Evolutionary conservation across 2,329 filamentous ascomycete species (phyloP).

Genomic region (Cryphonectria radicalis): DNA sequence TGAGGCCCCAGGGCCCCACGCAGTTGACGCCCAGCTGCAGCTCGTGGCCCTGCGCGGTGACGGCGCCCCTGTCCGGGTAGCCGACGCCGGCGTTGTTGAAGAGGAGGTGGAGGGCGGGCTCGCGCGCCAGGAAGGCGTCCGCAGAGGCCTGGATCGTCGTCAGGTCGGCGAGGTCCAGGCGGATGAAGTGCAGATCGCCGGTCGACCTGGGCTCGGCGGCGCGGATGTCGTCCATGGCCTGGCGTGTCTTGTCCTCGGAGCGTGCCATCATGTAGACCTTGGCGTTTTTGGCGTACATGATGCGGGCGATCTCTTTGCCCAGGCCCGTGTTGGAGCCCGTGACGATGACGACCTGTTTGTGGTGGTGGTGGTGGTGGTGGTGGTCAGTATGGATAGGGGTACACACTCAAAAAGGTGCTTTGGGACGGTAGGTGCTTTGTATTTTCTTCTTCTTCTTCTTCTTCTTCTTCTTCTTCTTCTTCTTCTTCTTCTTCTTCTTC

Average conservation of each 20-base stretch:
- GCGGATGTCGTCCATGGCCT: constrained; percentile 47
- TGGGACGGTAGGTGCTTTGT: no score
- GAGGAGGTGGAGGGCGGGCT: constrained; percentile 41
- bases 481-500: no score
- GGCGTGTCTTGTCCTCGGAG: constrained; percentile 43
- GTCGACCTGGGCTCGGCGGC: constrained; percentile 28
- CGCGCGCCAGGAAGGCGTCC: constrained; percentile 31
- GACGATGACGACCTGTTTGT: constrained; percentile 20
- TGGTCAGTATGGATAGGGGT: neutral
- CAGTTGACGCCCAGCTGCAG: constrained; percentile 24
- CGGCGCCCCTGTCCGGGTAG: constrained; percentile 36
- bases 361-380: neutral
- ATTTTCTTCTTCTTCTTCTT: no score
- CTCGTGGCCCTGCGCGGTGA: constrained; percentile 31
- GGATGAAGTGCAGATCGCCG: constrained; percentile 40
- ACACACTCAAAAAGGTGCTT: no score
- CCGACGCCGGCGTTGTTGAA: constrained; percentile 48
- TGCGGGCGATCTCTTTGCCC: constrained; percentile 20
- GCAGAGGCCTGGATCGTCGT: constrained; percentile 33
- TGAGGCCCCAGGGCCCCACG: constrained; percentile 20
- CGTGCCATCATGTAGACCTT: constrained; percentile 54
- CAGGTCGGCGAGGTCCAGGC: constrained; percentile 38
- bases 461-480: no score
- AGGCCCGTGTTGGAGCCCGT: constrained; percentile 25
- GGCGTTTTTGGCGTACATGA: constrained; percentile 22